Conservation (phyloP, 176 grass and related monocot genomes). For the Oryza punctata region DNA sequence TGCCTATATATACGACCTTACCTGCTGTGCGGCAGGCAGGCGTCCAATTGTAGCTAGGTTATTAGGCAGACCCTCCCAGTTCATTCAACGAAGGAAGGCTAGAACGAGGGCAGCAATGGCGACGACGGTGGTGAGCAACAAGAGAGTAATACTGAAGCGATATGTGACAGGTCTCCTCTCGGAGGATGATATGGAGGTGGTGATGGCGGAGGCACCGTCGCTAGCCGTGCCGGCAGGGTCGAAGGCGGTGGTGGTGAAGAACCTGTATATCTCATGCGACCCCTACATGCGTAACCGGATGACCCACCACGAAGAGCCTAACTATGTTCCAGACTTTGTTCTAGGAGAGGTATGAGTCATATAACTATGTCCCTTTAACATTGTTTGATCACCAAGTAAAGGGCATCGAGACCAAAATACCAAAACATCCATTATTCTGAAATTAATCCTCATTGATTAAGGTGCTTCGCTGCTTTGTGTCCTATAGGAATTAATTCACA, state of each 20-base stretch:
- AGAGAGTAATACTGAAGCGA: conserved; percentile 52
- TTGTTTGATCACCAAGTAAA: no score
- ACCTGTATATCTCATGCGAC: conserved; percentile 77
- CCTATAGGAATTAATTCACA: no score
- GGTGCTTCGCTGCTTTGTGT: no score
- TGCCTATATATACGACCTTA: no score
- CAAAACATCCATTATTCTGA: no score
- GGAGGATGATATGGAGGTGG: conserved; percentile 56
- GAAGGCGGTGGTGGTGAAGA: conserved; percentile 47
- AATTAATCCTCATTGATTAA: no score
- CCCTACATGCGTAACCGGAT: conserved; percentile 69
- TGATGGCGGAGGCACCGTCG: background rate
- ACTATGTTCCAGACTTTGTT: conserved; percentile 40
- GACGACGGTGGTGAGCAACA: conserved; percentile 32
- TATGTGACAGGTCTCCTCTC: conserved; percentile 45
- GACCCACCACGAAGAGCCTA: conserved; percentile 35
- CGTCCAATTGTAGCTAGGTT: no score
- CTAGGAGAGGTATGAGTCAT: background rate
- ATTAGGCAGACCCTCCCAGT: no score
- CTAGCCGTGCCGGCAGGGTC: conserved; percentile 11
- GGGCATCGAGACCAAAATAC: no score
- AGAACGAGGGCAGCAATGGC: background rate
- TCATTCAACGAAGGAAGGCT: no score
- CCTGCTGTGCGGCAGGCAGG: no score
- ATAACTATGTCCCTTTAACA: no score